phyloP scores from a whole-genome alignment of 2,329 filamentous ascomycete species.

The Paracoccidioides lutzii region DNA sequence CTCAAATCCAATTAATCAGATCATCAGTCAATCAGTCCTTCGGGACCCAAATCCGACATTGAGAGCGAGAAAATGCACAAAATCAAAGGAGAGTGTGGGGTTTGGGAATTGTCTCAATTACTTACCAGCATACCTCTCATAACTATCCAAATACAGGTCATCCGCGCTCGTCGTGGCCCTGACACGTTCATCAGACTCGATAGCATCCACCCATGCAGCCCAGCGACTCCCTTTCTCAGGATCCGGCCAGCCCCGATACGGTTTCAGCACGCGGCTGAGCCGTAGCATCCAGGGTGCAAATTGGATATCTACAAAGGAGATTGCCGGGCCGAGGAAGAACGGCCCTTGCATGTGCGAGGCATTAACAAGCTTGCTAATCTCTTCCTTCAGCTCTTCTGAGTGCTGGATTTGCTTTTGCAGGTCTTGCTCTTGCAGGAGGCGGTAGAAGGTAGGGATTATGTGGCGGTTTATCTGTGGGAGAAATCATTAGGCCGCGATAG shows the following conservation, averaged over 20 bases:
- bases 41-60: not conserved
- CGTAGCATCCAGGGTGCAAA: conserved; percentile 63
- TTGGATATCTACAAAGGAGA: conserved; percentile 60
- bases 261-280: conserved; percentile 51
- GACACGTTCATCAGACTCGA: conserved; percentile 52
- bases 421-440: conserved; percentile 55
- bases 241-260: conserved; percentile 54
- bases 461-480: conserved; percentile 54
- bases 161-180: conserved; percentile 54
- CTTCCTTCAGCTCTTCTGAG: conserved; percentile 49
- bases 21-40: conserved; percentile 1
- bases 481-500: conserved; percentile 5
- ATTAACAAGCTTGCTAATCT: conserved; percentile 50
- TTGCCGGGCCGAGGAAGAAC: conserved; percentile 49
- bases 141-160: conserved; percentile 53
- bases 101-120: conserved; percentile 7
- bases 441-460: conserved; percentile 65
- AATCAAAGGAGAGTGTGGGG: too few species aligned
- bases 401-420: conserved; percentile 44
- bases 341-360: conserved; percentile 49
- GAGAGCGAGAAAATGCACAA: not conserved
- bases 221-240: conserved; percentile 51
- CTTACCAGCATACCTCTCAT: conserved; percentile 49
- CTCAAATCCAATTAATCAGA: conserved; percentile 6
- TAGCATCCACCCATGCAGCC: conserved; percentile 56